Evolutionary conservation across 2,329 filamentous ascomycete species (phyloP).

Genomic region (Phialocephala subalpina): DNA sequence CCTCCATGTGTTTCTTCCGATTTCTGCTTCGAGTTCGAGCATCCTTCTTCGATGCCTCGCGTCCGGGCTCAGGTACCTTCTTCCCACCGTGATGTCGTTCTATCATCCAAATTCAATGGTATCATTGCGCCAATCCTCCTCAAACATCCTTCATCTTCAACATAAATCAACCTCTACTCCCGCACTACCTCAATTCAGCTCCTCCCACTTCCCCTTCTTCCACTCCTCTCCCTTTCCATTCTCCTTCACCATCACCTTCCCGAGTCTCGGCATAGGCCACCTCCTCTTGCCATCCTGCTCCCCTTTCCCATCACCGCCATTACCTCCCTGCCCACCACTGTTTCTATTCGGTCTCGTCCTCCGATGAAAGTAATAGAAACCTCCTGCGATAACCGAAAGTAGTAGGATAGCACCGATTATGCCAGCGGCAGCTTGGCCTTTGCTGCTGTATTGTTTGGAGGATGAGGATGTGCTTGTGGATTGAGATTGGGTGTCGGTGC

Average conservation of each 20-base stretch:
- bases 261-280: slow-evolving; percentile 2
- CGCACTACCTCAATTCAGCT: not conserved
- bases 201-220: slow-evolving; percentile 8
- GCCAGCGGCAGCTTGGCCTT: not conserved
- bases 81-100: not conserved
- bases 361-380: not conserved
- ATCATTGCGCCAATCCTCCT: not conserved
- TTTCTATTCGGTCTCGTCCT: not conserved
- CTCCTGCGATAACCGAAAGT: not conserved
- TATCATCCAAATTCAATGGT: not conserved
- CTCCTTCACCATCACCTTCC: not conserved
- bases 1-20: not conserved
- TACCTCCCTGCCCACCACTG: not conserved
- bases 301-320: not conserved
- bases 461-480: not conserved
- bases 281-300: not conserved
- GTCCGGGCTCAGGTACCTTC: not conserved
- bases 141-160: not conserved
- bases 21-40: not conserved
- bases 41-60: not conserved
- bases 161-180: not conserved
- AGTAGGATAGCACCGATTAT: not conserved
- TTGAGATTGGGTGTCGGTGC: not conserved
- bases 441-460: not conserved
- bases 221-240: slow-evolving; percentile 3